These are phyloP conservation scores for Pestalotiopsis sp. DNA, from an alignment of 2,329 filamentous ascomycete species.

Conservation along the genomic window DNA sequence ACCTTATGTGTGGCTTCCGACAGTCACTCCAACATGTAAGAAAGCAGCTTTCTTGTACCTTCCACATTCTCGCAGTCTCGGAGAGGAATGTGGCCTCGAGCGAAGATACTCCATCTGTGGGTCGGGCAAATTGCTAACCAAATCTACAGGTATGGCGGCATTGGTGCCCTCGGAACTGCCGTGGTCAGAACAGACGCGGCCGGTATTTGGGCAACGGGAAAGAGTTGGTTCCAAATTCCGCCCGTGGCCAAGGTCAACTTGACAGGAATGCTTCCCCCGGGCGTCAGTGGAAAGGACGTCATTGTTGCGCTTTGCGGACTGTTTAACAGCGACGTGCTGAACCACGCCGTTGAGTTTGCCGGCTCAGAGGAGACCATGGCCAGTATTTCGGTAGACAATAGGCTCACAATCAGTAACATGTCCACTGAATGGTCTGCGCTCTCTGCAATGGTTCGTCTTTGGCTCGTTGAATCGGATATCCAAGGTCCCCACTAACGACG, in stretches of 20 bases:
- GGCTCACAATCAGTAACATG: constrained; percentile 80
- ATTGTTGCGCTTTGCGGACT: constrained; percentile 87
- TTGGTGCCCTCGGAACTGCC: constrained; percentile 76
- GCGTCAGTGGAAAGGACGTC: constrained; percentile 91
- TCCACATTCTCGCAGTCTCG: no score
- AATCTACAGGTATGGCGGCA: constrained; percentile 59
- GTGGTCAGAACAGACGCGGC: constrained; percentile 88
- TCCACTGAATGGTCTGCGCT: constrained; percentile 80
- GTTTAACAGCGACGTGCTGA: constrained; percentile 88
- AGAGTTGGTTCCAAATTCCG: constrained; percentile 88
- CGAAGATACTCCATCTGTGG: no score
- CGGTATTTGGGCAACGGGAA: constrained; percentile 79
- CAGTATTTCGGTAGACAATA: constrained; percentile 57
- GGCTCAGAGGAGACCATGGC: constrained; percentile 70
- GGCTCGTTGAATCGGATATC: constrained; percentile 24
- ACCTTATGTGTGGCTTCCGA: constrained; percentile 81
- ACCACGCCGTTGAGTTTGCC: constrained; percentile 87
- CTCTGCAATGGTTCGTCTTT: not conserved
- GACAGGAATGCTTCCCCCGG: constrained; percentile 71
- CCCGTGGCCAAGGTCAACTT: constrained; percentile 81
- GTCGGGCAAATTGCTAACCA: no score
- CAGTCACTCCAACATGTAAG: constrained; percentile 74
- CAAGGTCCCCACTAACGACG: not conserved
- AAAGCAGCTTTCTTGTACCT: no score
- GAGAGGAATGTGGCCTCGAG: no score